Percentiles rank a stretch among this genome's conserved stretches.
phyloP scores from a whole-genome alignment of 495 filamentous ascomycete genomes.

The Jackrogersella minutella region DNA sequence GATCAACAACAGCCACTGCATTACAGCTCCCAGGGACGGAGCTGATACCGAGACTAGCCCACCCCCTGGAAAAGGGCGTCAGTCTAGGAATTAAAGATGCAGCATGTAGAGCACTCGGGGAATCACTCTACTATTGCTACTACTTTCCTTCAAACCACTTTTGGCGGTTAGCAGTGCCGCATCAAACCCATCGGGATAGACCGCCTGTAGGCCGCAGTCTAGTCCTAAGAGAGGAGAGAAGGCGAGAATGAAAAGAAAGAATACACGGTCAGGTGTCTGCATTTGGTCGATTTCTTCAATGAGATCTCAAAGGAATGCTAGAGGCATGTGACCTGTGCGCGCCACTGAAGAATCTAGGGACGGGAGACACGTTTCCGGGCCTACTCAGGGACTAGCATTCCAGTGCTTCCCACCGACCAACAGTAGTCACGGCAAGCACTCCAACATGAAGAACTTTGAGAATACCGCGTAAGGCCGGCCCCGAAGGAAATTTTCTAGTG shows the following conservation, averaged over 20 bases:
- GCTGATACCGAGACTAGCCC: constrained; percentile 5
- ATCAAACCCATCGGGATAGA: not conserved
- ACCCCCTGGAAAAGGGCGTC: constrained; percentile 13
- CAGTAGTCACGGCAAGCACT: constrained; percentile 8
- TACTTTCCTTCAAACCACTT: not conserved
- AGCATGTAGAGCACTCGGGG: constrained; percentile 2
- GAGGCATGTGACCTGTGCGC: constrained; percentile 21
- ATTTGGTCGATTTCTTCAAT: constrained; percentile 40
- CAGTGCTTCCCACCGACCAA: constrained; percentile 26
- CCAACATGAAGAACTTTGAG: constrained; percentile 9
- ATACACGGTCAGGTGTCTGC: constrained; percentile 40
- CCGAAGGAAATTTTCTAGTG: not conserved
- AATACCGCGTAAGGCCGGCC: constrained; percentile 7
- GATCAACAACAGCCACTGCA: constrained; percentile 8
- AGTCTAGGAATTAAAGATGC: constrained; percentile 10
- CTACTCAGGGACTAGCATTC: constrained; percentile 39
- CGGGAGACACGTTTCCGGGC: constrained; percentile 43
- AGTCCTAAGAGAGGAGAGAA: constrained; percentile 13
- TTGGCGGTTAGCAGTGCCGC: constrained; percentile 1
- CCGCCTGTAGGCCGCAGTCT: constrained; percentile 20
- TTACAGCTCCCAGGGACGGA: not conserved
- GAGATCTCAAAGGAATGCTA: constrained; percentile 39
- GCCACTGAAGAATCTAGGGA: constrained; percentile 34
- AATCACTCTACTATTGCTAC: not conserved
- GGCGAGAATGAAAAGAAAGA: constrained; percentile 25